Base-by-base conservation (phyloP, 768 basidiomycete species). In the Rhodotorula sphaerocarpa region DNA sequence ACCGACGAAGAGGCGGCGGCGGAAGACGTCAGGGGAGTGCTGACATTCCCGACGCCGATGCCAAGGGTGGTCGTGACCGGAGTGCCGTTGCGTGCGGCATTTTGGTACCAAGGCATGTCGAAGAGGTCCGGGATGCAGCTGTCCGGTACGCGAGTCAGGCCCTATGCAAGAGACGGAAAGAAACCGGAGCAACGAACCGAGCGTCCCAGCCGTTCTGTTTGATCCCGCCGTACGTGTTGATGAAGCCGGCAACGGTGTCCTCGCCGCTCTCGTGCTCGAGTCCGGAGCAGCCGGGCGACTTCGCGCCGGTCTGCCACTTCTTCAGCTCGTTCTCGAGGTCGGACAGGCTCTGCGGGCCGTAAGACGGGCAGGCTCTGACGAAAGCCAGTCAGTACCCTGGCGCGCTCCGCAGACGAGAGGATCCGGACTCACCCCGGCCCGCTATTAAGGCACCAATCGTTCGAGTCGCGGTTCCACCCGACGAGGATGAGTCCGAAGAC, bases 211-310 rank as follows among this genome's bases (percentile, higher is more conserved):
- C 84, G 68, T 84, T 83, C 9, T 78, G 70, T 65, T 78, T 77
- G 74, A 90, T 83, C 42, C 48, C 63, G 3, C 50, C 5, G 65
- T 70, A 76, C 10, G 65, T 65, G 51, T 53, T 53, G 63, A 61
- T 82, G 75, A 91, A 92, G 6, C 82, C 82, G 41, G 78, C 68
- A 27, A 89, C 84, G 41, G 84, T 78, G 66, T 77, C 73, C 46
- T 81, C 76, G 39, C 79, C 80, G 28, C 85, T 77, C 75, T 95
- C 91, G 75, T 96, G 92, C 74, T 93, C 86, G 62, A 95, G 80
- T 57, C 88, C 79, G 63, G 89, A 79, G 27, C 92, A 80, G 39
- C 92, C 92, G 34, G 66, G 55, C 45, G 53, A 53, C 44, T 61
- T 59, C 25, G 39, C 1, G 2, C 46, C 55, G 18, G 39, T 27